These are phyloP conservation scores for Pisolithus albus DNA, from an alignment of 768 basidiomycete species.

Conservation along the genomic window DNA sequence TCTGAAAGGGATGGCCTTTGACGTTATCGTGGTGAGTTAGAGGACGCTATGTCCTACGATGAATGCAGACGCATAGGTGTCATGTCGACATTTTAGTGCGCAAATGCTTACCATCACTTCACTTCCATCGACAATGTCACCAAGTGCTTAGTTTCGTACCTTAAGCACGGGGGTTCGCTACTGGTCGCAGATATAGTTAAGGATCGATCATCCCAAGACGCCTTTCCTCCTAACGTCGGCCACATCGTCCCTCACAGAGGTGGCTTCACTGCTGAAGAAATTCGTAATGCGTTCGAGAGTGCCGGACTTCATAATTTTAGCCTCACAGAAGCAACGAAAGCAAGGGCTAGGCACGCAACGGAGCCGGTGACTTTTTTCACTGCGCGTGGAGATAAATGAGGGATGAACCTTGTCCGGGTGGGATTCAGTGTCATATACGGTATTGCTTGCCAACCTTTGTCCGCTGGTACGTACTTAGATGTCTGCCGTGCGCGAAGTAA, in stretches of 20 bases:
- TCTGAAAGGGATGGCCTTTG: conserved; percentile 51
- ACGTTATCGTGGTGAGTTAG: conserved; percentile 58
- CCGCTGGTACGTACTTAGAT: too few species aligned
- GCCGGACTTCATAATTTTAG: conserved; percentile 45
- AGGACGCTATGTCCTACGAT: not conserved
- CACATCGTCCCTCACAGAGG: conserved; percentile 47
- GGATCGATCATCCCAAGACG: conserved; percentile 14
- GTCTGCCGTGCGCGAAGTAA: too few species aligned
- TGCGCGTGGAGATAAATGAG: conserved; percentile 42
- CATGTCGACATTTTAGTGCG: conserved; percentile 39
- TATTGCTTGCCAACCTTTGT: too few species aligned
- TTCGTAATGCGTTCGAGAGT: conserved; percentile 43
- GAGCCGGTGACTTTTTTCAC: conserved; percentile 44
- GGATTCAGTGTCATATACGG: conserved; percentile 1
- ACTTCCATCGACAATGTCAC: conserved; percentile 45
- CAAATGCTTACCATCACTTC: conserved; percentile 59
- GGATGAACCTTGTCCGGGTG: conserved; percentile 5
- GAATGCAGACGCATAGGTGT: not conserved
- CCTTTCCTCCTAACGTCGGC: conserved; percentile 29
- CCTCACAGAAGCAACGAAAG: conserved; percentile 31
- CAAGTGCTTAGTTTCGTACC: conserved; percentile 41
- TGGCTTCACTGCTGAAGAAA: conserved; percentile 46
- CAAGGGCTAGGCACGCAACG: conserved; percentile 26
- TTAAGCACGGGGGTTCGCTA: conserved; percentile 57
- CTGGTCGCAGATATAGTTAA: conserved; percentile 51